phyloP scores from a whole-genome alignment of 495 filamentous ascomycete genomes.

The Penicillium soppii region DNA sequence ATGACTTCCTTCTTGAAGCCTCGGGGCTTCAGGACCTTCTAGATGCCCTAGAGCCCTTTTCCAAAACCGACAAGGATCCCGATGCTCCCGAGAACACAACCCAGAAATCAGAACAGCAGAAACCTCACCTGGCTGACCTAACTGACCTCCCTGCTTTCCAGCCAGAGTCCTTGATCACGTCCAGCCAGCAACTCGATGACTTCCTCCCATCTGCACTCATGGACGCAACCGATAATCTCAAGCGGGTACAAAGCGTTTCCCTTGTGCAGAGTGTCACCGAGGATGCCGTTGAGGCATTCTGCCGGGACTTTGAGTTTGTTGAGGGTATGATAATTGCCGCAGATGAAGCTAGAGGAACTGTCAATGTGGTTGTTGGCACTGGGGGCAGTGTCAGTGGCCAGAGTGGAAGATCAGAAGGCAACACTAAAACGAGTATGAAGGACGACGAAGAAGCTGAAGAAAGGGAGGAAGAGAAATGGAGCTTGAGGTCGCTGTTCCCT shows the following conservation, averaged over 20 bases:
- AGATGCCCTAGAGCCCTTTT: constrained; percentile 54
- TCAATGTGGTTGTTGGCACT: constrained; percentile 27
- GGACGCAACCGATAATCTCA: constrained; percentile 82
- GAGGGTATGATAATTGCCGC: constrained; percentile 66
- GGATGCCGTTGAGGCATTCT: constrained; percentile 82
- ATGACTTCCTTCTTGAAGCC: constrained; percentile 63
- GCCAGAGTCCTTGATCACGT: constrained; percentile 57
- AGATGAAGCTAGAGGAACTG: constrained; percentile 50
- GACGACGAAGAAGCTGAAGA: constrained; percentile 35
- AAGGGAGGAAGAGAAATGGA: constrained; percentile 38
- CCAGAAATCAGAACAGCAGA: constrained; percentile 36
- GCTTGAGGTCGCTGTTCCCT: constrained; percentile 70
- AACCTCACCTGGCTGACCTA: constrained; percentile 49
- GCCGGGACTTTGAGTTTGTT: constrained; percentile 85
- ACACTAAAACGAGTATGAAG: constrained; percentile 19
- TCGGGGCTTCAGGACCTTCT: constrained; percentile 76
- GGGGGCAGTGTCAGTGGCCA: constrained; percentile 29
- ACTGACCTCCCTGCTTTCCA: constrained; percentile 59
- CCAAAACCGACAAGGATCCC: constrained; percentile 21
- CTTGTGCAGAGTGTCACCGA: constrained; percentile 75
- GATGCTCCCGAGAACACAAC: constrained; percentile 6
- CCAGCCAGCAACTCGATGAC: constrained; percentile 79
- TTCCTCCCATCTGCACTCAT: constrained; percentile 91
- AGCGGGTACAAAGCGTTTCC: constrained; percentile 62
- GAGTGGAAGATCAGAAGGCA: constrained; percentile 23